Base-by-base conservation (phyloP, 106 monocot genomes). In the Phalaenopsis aphrodite region DNA sequence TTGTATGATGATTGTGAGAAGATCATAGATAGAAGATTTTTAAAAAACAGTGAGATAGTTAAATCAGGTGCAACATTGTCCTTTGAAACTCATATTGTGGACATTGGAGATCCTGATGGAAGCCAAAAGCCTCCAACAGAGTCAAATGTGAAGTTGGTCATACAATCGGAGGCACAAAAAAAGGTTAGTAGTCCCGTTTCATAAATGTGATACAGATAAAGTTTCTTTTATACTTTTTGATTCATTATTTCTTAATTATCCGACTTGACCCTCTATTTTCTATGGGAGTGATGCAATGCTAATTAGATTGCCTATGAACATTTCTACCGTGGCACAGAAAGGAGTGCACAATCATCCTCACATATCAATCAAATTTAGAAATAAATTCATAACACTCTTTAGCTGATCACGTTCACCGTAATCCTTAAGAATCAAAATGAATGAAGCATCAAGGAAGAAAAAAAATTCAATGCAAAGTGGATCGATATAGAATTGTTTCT, bases 81-180 rank as follows among this genome's bases (percentile, higher is more conserved):
- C 74, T 87, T 95, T 38, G 90, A 90, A 64, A 77, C 84, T 83
- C 85, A 92, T 90, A 86, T 95, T 81, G 94, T 95, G 83, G 94
- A 92, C 46, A 78, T 95, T 75, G 92, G 87, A 45, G 78, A 83
- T 64, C 79, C 75, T 64, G 83, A 88, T 58, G 79, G 24, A 79
- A 71, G 41, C 42, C 18, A 55, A 9, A 78, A 82, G 19, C 48
- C 82, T 68, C 57, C 42, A 55, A 11, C 43, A 55, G 78, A 84
- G 55, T 3, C 55, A 49, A 78, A 78, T 77, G 55, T 46, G 42
- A 76, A 76, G 24, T 49, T 14, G 30, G 19, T 46, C 14, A 30
- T 42, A 7, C 41, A 30, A 30, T 8, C 30, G 1, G 18, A 48
- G 30, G 24, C 49, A 49, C 76, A 19, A 76, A 30, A 48, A 49